Evolutionary conservation across 495 filamentous ascomycete genomes (phyloP), one percentile per base, ranked within the genome.

Genomic region (Talaromyces liani): DNA sequence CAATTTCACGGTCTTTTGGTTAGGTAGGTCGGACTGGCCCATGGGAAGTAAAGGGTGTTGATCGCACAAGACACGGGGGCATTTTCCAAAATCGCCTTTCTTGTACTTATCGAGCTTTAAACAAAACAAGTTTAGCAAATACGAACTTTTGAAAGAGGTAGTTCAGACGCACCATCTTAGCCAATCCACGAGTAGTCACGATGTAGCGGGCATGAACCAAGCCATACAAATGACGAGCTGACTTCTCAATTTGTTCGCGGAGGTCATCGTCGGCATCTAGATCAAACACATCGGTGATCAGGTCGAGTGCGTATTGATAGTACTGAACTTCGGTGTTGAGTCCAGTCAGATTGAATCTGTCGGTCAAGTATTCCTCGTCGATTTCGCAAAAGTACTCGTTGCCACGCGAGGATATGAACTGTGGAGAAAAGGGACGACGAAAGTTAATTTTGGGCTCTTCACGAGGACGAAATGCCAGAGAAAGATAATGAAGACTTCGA

Each of bases 351-450:
- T 99, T 99, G 82, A 99, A 99, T 47, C 94, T 88, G 73, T 99
- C 94, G 58, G 93, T 98, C 18, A 99, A 81, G 72, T 99, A 99
- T 65, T 99, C 94, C 73, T 99, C 94, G 73, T 99, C 94, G 64
- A 99, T 97, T 69, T 99, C 94, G 82, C 94, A 99, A 67, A 97
- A 99, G 76, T 99, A 99, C 73, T 99, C 94, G 77, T 99, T 97
- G 64, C 94, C 94, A 20, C 94, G 86, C 4, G 92, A 96, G 1
- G 92, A 96, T 65, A 97, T 96, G 79, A 99, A 99, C 94, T 96
- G 72, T 31, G 47, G 55, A 25, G 51, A 27, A 34, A 62, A 62
- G 8, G 60, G 45, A 62, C 60, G 60, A 34, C 29, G 7, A 62
- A 53, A 54, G 45, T 33, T 31, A 62, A 51, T 33, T 10, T 54